Base-by-base conservation (phyloP, 441 rosid species). In the Pelargonium myrrhifolium region DNA sequence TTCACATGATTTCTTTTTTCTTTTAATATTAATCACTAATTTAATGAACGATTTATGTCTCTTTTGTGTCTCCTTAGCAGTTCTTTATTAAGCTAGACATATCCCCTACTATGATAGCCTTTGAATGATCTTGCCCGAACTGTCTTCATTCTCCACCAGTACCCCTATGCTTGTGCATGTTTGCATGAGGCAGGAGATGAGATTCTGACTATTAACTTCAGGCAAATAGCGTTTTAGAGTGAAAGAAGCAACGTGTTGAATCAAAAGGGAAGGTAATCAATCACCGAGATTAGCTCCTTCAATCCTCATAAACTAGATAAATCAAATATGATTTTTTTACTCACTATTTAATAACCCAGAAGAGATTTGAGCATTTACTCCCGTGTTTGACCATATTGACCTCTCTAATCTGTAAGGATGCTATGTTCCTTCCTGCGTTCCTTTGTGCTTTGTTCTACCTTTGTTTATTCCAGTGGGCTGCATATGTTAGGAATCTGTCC, bases 381-480 rank as follows among this genome's bases (percentile, higher is more conserved):
- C 37, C 6, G 37, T 31, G 6, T 7, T 31, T 31, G 37, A 31
- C 4, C 37, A 31, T 31, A 31, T 31, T 31, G 4, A 31, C 37
- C 6, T 7, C 37, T 31, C 37, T 31, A 31, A 5, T 31, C 6
- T 31, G 37, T 20, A 21, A 56, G 62, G 12, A 21, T 56, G 62
- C 22, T 14, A 56, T 20, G 12, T 18, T 20, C 20, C 11, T 55
- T 55, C 21, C 24, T 55, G 60, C 9, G 22, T 55, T 55, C 22
- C 21, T 55, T 55, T 15, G 60, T 55, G 60, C 60, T 24, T 55
- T 55, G 62, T 56, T 56, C 62, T 21, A 20, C 62, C 62, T 56
- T 8, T 20, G 11, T 56, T 21, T 9, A 21, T 21, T 9, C 24
- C 22, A 56, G 1, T 9, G n/a, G 62, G 62, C 9, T 56, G 62